phyloP scores from a whole-genome alignment of 78 protist genomes.

The Emiliania huxleyi region DNA sequence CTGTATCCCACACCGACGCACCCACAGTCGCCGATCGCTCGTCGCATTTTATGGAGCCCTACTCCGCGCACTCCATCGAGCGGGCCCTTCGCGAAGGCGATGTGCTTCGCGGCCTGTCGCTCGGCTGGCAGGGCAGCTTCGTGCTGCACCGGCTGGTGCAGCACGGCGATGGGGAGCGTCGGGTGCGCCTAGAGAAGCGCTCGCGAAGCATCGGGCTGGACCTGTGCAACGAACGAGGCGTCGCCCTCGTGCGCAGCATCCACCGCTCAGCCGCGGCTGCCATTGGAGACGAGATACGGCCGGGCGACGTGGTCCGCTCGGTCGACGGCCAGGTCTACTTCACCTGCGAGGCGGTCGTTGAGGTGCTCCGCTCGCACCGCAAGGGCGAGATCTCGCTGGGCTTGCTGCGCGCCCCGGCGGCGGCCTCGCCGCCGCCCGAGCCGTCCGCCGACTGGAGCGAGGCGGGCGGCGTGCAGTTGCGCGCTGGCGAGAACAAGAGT shows the following conservation, averaged over 20 bases:
- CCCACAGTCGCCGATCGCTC: too few relatives aligned
- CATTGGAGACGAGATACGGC: not conserved
- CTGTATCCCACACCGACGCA: too few relatives aligned
- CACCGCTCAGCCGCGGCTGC: not conserved
- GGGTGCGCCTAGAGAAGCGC: not conserved
- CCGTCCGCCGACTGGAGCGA: not conserved
- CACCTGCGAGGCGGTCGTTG: not conserved
- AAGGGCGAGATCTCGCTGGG: not conserved
- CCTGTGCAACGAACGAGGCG: not conserved
- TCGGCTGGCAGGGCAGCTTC: not conserved
- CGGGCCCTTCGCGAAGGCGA: not conserved
- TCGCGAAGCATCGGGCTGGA: not conserved
- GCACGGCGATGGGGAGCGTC: not conserved
- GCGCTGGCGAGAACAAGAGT: not conserved
- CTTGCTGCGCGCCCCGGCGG: not conserved
- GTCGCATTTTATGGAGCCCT: too few relatives aligned
- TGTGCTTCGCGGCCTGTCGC: not conserved
- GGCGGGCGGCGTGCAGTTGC: not conserved
- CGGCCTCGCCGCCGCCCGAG: not conserved
- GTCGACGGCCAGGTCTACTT: not conserved
- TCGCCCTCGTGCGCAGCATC: not conserved
- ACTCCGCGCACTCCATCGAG: not conserved
- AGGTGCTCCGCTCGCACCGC: not conserved
- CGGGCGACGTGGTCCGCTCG: not conserved
- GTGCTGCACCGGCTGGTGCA: not conserved